These are phyloP conservation scores for Wallacemonas sp. DNA, from an alignment of 208 protist genomes.

Conservation along the genomic window DNA sequence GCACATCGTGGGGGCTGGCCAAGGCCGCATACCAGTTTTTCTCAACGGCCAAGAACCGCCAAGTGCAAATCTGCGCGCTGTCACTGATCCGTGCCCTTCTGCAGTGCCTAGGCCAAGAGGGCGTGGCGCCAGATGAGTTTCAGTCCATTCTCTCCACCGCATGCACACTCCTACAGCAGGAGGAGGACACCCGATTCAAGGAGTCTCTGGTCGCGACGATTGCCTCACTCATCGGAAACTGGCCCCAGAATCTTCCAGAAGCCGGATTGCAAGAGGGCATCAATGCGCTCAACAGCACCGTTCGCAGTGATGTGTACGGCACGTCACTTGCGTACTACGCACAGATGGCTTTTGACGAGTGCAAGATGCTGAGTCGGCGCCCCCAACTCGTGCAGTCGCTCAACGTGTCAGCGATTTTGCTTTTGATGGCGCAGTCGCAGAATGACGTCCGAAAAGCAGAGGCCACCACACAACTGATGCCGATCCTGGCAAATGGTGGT, in stretches of 20 bases:
- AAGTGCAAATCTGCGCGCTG: conserved; percentile 42
- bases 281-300: conserved; percentile 39
- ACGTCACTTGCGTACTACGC: conserved; percentile 62
- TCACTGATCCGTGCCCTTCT: conserved; percentile 48
- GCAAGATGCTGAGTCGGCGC: conserved; percentile 31
- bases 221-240: conserved; percentile 23
- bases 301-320: conserved; percentile 76
- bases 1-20: conserved; percentile 43
- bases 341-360: conserved; percentile 74
- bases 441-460: conserved; percentile 75
- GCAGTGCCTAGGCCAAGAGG: conserved; percentile 37
- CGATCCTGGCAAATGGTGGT: conserved; percentile 34
- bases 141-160: conserved; percentile 39
- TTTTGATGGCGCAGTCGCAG: conserved; percentile 58
- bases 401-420: conserved; percentile 44
- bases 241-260: conserved; percentile 18
- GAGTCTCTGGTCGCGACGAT: conserved; percentile 37
- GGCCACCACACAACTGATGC: conserved; percentile 66
- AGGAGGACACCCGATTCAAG: conserved; percentile 59
- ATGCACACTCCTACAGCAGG: conserved; percentile 25
- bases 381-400: conserved; percentile 37
- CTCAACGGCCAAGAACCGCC: conserved; percentile 19
- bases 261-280: conserved; percentile 20
- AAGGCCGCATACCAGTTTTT: conserved; percentile 48
- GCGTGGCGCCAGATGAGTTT: conserved; percentile 37